A percentile compares a stretch with the other conserved stretches of the same genome.
These are phyloP conservation scores for Leccinum truebloodii DNA, from an alignment of 768 basidiomycete genomes.

Conservation along the genomic window DNA sequence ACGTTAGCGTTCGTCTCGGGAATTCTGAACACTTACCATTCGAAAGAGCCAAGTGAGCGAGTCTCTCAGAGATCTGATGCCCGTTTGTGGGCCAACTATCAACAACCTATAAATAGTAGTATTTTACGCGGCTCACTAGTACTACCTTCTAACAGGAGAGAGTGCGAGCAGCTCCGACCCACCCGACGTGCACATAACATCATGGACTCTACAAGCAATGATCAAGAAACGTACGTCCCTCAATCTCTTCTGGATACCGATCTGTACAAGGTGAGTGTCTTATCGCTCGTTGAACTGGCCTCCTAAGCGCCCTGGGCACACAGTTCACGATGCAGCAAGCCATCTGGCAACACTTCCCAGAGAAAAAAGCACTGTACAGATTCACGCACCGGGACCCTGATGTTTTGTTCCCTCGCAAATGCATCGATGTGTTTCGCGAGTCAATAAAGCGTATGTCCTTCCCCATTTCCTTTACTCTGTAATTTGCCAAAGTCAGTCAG, in stretches of 20 bases:
- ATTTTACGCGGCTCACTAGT: too few relatives aligned
- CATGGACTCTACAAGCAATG: conserved; percentile 3
- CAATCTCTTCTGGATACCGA: conserved; percentile 87
- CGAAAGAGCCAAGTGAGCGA: background rate
- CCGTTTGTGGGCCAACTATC: background rate
- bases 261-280: conserved; percentile 75
- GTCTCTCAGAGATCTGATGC: background rate
- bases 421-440: conserved; percentile 36
- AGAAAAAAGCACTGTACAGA: conserved; percentile 65
- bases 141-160: too few relatives aligned
- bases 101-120: too few relatives aligned
- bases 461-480: background rate
- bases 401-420: conserved; percentile 56
- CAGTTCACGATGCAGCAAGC: conserved; percentile 98
- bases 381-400: conserved; percentile 78
- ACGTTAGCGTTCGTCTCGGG: background rate
- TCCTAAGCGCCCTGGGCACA: background rate
- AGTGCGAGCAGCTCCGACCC: background rate
- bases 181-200: background rate
- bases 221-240: conserved; percentile 18
- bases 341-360: conserved; percentile 74
- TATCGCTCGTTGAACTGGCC: background rate
- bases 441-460: conserved; percentile 61
- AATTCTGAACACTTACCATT: conserved; percentile 9
- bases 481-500: conserved; percentile 47